Evolutionary conservation across 2,329 filamentous ascomycete species (phyloP).

Genomic region (Emergomyces orientalis): DNA sequence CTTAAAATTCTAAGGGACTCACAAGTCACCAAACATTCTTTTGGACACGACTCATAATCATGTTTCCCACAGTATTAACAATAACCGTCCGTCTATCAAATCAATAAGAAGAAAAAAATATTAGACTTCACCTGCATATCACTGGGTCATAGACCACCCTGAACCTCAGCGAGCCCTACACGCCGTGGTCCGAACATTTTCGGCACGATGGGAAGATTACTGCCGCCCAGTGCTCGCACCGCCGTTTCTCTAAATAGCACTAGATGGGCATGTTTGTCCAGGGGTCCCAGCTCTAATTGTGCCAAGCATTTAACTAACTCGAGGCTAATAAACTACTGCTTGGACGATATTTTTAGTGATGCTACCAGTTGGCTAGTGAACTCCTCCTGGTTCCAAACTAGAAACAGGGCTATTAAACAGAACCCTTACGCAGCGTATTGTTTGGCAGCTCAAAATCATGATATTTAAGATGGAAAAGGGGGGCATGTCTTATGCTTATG

Average conservation of each 20-base stretch:
- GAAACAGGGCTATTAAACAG: background rate
- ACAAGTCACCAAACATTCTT: background rate
- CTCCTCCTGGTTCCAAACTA: background rate
- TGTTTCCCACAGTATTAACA: background rate
- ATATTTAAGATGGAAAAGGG: conserved; percentile 6
- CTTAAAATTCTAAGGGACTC: background rate
- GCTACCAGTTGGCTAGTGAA: background rate
- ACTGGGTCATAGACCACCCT: background rate
- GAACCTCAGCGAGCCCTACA: background rate
- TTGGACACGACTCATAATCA: background rate
- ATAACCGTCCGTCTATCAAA: background rate
- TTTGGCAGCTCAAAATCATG: background rate
- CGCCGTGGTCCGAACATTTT: background rate
- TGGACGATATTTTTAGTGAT: conserved; percentile 7
- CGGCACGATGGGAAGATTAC: background rate
- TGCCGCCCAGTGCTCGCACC: background rate
- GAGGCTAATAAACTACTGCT: background rate
- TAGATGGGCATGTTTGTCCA: background rate
- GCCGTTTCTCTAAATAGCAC: conserved; percentile 1
- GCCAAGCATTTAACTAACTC: conserved; percentile 3
- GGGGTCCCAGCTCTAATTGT: conserved; percentile 1
- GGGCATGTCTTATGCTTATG: background rate
- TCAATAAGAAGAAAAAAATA: background rate
- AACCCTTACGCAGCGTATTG: background rate
- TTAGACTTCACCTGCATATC: background rate